Base-by-base conservation (phyloP, 2,329 filamentous ascomycete genomes). In the Cladorrhinum sp. region DNA sequence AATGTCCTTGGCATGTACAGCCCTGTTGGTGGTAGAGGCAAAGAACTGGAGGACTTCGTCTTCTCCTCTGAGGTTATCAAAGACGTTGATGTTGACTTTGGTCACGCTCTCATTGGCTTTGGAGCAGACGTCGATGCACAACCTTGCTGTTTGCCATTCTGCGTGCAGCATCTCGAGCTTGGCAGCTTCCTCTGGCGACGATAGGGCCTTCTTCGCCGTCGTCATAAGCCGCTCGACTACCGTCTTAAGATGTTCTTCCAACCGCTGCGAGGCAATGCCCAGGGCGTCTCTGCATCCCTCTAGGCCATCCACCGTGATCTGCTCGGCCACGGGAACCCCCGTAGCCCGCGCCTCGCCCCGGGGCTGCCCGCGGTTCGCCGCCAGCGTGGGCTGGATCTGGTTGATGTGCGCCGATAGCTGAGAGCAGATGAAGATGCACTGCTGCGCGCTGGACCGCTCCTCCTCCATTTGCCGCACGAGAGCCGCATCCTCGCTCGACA, bases 381-480 rank as follows among this genome's bases (percentile, higher is more conserved):
- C 54, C 45, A 54, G 38, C 45, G 38, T 29, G 52, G 53, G 58
- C 58, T 69, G 65, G 56, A 71, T 63, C 55, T 67, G 59, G 54
- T 69, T 64, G 60, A 75, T 72, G 55, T 73, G 71, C 12, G 67
- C 56, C 38, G 71, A 73, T 20, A 74, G 62, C 57, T 72, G 67
- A 48, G 63, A 56, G 64, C 73, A 75, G 60, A 75, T 72, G 48
- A 63, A 50, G 45, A 76, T 68, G 58, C 73, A 75, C 61, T 74
- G 67, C 60, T 72, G 64, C 24, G 73, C 70, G 66, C 73, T 74
- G 55, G 64, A 66, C 61, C 68, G 68, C 58, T 76, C 73, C 55
- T 75, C 71, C 62, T 67, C 64, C 52, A 73, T 69, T 8, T 65
- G 67, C 48, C 55, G 65, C 64, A 66, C 56, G 65, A 67, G 65